These are phyloP conservation scores for Hypholoma fasciculare DNA, from an alignment of 768 basidiomycete genomes.

Conservation along the genomic window DNA sequence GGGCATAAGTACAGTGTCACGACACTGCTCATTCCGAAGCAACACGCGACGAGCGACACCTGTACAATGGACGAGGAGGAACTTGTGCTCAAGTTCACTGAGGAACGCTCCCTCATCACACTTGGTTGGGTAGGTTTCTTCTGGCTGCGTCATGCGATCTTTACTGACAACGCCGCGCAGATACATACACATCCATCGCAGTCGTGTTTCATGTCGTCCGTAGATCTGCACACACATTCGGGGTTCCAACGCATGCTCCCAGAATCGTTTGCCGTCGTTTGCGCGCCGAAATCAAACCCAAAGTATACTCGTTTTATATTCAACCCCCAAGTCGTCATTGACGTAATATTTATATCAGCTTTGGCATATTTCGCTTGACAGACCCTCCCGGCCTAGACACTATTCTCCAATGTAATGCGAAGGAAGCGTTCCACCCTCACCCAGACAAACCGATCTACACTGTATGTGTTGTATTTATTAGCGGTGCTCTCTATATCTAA, in stretches of 20 bases:
- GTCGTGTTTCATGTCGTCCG: constrained; percentile 93
- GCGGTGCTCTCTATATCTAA: background rate
- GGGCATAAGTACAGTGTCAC: constrained; percentile 71
- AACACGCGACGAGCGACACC: constrained; percentile 87
- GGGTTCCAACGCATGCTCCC: constrained; percentile 89
- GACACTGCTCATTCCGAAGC: constrained; percentile 84
- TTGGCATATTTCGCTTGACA: constrained; percentile 88
- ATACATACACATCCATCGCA: constrained; percentile 94
- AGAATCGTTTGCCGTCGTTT: constrained; percentile 92
- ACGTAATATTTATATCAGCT: constrained; percentile 39
- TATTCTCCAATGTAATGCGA: constrained; percentile 65
- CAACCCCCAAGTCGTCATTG: background rate
- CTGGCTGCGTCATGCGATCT: constrained; percentile 6
- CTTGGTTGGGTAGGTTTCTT: constrained; percentile 79
- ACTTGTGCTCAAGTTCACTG: constrained; percentile 81
- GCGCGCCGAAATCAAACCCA: constrained; percentile 78
- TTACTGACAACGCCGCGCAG: constrained; percentile 34
- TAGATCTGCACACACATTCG: constrained; percentile 90
- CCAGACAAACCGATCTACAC: constrained; percentile 85
- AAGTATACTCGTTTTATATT: constrained; percentile 45
- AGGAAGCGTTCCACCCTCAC: constrained; percentile 87
- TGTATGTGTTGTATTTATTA: constrained; percentile 41
- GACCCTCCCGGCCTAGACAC: constrained; percentile 82
- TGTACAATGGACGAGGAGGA: constrained; percentile 93
- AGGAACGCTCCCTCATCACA: constrained; percentile 77